Base-by-base conservation (phyloP, 345 rosid species). In the Kandelia obovata region DNA sequence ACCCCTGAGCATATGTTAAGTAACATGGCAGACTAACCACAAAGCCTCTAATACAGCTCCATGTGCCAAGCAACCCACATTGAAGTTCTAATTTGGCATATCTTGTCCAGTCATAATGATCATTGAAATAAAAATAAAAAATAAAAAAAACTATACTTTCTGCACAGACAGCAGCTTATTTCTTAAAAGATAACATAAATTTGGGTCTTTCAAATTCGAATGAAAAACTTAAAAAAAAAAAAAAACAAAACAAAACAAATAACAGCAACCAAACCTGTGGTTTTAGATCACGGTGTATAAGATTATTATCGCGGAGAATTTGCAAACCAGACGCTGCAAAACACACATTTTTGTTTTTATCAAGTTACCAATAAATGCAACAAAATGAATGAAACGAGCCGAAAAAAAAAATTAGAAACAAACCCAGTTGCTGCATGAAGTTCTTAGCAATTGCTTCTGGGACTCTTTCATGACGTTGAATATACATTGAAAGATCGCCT, bases 271-370 rank as follows among this genome's bases (percentile, higher is more conserved):
- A 68, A 59, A 95, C 99, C 99, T 95, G 99, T 17, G 99, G 99
- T 80, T 95, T 95, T 67, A 95, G 77, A 84, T 95, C 99, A 52
- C 97, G 89, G 68, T 95, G 99, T 58, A 95, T 92, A 75, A 95
- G 87, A 79, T 90, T 86, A 83, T 92, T 92, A 80, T 86, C 91
- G 55, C 96, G 97, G 64, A 95, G 96, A 72, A 95, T 76, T 84
- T 85, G 87, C 67, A 95, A 72, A 51, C 99, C 99, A 1, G 87
- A 84, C 25, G 92, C 99, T 92, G 88, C 71, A 62, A 78, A 58
- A 78, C n/a, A 69, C 21, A 64, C 46, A 46, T 59, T 2, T n/a
- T 52, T 30, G 51, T 28, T 28, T 28, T 28, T 46, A 55, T 30
- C 53, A 30, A 60, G 26, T 60, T 53, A 69, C 17, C 6, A 35